These are phyloP conservation scores for Solidago caesia DNA, from an alignment of 129 eudicot genomes.

Conservation along the genomic window DNA sequence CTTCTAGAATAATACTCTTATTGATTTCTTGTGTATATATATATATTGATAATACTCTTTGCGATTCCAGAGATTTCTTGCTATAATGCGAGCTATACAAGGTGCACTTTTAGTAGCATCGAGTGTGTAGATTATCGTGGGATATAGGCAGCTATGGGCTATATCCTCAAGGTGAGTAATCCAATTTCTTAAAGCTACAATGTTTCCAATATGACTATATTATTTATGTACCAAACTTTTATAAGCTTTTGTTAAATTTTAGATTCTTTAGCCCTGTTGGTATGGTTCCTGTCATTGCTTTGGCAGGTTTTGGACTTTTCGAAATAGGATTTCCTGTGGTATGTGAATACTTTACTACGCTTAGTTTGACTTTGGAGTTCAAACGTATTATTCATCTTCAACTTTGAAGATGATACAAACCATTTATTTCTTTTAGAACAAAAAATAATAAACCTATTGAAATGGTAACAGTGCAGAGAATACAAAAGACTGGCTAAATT, in stretches of 20 bases:
- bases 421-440: neutral
- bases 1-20: too few species aligned
- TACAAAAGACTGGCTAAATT: neutral
- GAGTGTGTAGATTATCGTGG: conserved; percentile 93
- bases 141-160: conserved; percentile 96
- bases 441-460: neutral
- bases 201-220: neutral
- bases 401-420: conserved; percentile 1
- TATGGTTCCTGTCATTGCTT: conserved; percentile 92
- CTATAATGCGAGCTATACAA: conserved; percentile 88
- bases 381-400: conserved; percentile 11
- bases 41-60: too few species aligned
- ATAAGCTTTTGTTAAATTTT: neutral
- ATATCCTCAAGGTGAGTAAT: conserved; percentile 82
- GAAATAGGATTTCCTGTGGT: conserved; percentile 98
- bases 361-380: conserved; percentile 18
- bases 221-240: conserved; percentile 4
- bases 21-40: too few species aligned
- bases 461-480: neutral
- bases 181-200: neutral
- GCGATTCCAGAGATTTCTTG: conserved; percentile 63
- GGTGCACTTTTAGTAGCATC: conserved; percentile 97
- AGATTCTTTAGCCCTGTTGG: too few species aligned
- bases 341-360: conserved; percentile 22
- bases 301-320: conserved; percentile 86